Evolutionary conservation across 139 green algal genomes (phyloP).

Genomic region (Mychonastes homosphaera): DNA sequence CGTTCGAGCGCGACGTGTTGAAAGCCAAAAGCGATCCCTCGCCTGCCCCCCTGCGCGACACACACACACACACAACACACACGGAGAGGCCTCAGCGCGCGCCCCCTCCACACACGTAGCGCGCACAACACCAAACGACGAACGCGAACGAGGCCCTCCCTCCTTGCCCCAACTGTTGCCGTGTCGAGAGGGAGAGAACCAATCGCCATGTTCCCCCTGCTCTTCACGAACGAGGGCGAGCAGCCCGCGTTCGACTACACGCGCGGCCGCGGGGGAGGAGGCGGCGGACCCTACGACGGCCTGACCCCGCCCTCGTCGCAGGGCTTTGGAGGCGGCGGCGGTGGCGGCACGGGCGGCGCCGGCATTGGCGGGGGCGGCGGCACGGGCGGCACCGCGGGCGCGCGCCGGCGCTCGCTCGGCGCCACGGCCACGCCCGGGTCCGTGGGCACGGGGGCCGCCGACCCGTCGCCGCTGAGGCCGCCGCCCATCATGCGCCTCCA

Average conservation of each 20-base stretch:
- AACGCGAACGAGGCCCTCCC: neutral
- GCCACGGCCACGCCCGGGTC: constrained; percentile 13
- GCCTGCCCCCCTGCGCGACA: neutral
- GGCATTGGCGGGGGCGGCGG: neutral
- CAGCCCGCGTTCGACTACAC: constrained; percentile 4
- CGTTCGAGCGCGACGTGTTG: too few species aligned
- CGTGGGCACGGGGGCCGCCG: constrained; percentile 21
- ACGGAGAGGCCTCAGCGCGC: neutral
- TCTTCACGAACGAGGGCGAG: constrained; percentile 19
- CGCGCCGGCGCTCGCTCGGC: constrained; percentile 22
- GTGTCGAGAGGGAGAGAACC: too few species aligned
- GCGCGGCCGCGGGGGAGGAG: neutral
- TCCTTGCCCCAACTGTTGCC: constrained; percentile 3
- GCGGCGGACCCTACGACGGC: neutral
- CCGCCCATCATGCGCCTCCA: constrained; percentile 24
- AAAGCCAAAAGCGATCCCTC: too few species aligned
- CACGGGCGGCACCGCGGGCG: constrained; percentile 5
- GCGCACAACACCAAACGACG: neutral
- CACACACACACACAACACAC: neutral
- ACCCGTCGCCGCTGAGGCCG: constrained; percentile 24
- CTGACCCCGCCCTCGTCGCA: neutral
- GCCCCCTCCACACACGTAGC: neutral
- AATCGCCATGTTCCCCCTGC: too few species aligned
- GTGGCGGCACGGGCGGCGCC: neutral
- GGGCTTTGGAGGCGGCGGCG: neutral